These are phyloP conservation scores for Solanum stenotomum DNA, from an alignment of 257 asterid genomes.

Conservation along the genomic window DNA sequence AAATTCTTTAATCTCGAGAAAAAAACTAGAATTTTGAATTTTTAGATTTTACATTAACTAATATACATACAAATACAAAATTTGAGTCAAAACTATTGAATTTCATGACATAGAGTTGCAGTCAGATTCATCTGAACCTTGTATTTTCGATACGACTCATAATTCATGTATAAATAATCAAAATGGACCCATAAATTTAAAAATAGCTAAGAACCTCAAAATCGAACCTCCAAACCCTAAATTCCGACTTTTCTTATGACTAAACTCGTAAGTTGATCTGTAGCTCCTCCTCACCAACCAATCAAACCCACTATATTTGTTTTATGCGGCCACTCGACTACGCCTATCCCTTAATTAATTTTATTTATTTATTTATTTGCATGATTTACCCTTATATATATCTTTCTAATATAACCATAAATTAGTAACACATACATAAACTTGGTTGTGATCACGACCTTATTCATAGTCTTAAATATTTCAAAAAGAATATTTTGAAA, in stretches of 20 bases:
- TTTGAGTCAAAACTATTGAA: neutral
- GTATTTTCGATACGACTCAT: neutral
- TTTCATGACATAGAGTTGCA: neutral
- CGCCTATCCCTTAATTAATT: neutral
- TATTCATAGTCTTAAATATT: neutral
- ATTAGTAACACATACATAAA: neutral
- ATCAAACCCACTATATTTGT: neutral
- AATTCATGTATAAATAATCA: neutral
- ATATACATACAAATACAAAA: neutral
- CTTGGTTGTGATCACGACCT: neutral
- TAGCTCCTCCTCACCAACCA: neutral
- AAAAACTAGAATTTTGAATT: neutral
- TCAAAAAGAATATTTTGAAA: neutral
- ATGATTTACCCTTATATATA: neutral
- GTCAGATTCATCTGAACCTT: fast-evolving
- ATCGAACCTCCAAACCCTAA: neutral
- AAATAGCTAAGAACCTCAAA: neutral
- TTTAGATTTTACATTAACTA: neutral
- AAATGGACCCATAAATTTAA: neutral
- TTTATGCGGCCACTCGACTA: conserved; percentile 16
- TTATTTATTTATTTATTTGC: neutral
- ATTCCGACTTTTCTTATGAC: neutral
- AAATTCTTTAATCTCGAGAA: neutral
- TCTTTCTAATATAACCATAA: neutral
- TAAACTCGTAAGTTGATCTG: neutral